Conservation (phyloP, 495 filamentous ascomycete genomes). For the Penicillium diatomitis region DNA sequence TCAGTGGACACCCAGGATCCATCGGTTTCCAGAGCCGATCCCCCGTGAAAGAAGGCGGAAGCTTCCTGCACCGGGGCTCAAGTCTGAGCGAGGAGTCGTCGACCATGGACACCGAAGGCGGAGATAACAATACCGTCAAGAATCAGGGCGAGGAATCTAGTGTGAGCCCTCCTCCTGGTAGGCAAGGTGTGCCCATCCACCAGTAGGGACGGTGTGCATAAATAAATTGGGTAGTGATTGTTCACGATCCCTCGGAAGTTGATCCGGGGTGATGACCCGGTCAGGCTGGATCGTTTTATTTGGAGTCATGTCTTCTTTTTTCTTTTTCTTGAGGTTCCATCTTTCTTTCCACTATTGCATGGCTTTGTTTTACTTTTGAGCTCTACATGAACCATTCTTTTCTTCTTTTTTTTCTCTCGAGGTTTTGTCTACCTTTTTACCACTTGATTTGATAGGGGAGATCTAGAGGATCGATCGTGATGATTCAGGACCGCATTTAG, state of each 20-base stretch:
- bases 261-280: no score
- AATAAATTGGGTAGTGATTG: no score
- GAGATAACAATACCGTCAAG: constrained; percentile 5
- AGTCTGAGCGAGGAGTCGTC: constrained; percentile 58
- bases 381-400: background rate
- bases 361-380: background rate
- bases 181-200: constrained; percentile 58
- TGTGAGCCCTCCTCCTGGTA: constrained; percentile 37
- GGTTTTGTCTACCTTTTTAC: no score
- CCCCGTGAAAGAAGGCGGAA: constrained; percentile 71
- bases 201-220: constrained; percentile 18
- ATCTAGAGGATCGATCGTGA: background rate
- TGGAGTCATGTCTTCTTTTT: background rate
- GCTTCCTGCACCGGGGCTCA: constrained; percentile 67
- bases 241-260: background rate
- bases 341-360: constrained; percentile 4
- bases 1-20: constrained; percentile 38
- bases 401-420: constrained; percentile 6
- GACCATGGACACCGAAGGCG: constrained; percentile 19
- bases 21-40: constrained; percentile 55
- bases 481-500: no score
- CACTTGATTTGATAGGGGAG: background rate
- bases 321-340: background rate
- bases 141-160: constrained; percentile 29
- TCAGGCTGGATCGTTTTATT: background rate